Evolutionary conservation across 1,284 basidiomycete species (phyloP).

Genomic region (Porphyrellus sp.): DNA sequence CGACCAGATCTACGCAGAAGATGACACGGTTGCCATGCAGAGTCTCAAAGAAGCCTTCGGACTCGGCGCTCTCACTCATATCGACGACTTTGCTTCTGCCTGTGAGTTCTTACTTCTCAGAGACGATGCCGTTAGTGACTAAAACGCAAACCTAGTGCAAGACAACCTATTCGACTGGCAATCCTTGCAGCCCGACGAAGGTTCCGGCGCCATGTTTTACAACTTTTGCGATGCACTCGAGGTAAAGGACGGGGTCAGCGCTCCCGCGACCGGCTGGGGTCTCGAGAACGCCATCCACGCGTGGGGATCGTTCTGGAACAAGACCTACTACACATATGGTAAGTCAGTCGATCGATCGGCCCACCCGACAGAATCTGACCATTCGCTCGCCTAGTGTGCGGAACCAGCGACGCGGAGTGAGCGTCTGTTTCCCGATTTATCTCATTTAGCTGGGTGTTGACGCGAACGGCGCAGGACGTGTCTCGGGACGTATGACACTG

Average conservation of each 20-base stretch:
- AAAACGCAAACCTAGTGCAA: conserved; percentile 40
- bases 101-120: conserved; percentile 23
- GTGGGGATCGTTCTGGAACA: conserved; percentile 56
- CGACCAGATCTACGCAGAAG: conserved; percentile 51
- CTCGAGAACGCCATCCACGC: conserved; percentile 57
- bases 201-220: conserved; percentile 47
- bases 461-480: conserved; percentile 36
- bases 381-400: conserved; percentile 36
- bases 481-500: conserved; percentile 45
- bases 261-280: conserved; percentile 59
- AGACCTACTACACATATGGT: conserved; percentile 38
- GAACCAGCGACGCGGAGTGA: conserved; percentile 37
- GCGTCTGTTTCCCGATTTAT: conserved; percentile 16
- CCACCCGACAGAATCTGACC: neutral
- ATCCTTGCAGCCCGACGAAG: conserved; percentile 36
- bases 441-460: neutral
- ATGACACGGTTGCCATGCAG: conserved; percentile 45
- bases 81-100: conserved; percentile 65
- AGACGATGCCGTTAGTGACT: neutral
- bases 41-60: conserved; percentile 57
- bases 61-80: conserved; percentile 51
- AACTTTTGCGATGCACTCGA: conserved; percentile 72
- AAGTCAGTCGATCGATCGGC: conserved; percentile 11
- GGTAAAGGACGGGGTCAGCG: conserved; percentile 57
- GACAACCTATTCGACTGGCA: conserved; percentile 54